These are phyloP conservation scores for Ulmus americana DNA, from an alignment of 331 rosid species.

Conservation along the genomic window DNA sequence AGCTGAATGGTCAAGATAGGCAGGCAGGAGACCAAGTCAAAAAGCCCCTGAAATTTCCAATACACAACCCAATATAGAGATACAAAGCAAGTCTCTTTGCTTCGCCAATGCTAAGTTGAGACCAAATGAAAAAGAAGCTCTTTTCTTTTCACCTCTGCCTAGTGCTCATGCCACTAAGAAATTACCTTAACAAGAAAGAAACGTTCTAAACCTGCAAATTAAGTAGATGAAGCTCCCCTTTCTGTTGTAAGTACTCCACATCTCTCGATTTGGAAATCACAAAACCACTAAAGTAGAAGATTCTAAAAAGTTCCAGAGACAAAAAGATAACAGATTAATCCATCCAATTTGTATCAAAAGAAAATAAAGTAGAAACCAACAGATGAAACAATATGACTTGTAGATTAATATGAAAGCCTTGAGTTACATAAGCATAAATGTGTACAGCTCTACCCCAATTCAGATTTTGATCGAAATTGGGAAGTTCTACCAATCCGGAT, in stretches of 20 bases:
- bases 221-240: slow-evolving; percentile 6
- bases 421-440: not conserved
- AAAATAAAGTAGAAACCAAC: not conserved
- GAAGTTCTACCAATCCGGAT: not conserved
- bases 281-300: slow-evolving; percentile 26
- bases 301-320: not conserved
- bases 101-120: not conserved
- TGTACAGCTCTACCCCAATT: not conserved
- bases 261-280: slow-evolving; percentile 18
- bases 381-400: not conserved
- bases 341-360: no score
- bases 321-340: not conserved
- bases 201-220: slow-evolving; percentile 13
- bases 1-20: no score
- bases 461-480: not conserved
- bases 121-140: no score
- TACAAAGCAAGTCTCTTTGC: not conserved
- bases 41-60: no score
- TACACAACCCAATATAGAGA: no score
- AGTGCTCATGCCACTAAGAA: slow-evolving; percentile 27
- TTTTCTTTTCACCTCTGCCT: not conserved
- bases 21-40: no score
- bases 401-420: not conserved
- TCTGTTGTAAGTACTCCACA: slow-evolving; percentile 31
- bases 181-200: slow-evolving; percentile 10